Percentiles rank a stretch among this genome's conserved stretches.
These are phyloP conservation scores for Sarcocystis neurona DNA, from an alignment of 169 alveolate genomes.

Conservation along the genomic window DNA sequence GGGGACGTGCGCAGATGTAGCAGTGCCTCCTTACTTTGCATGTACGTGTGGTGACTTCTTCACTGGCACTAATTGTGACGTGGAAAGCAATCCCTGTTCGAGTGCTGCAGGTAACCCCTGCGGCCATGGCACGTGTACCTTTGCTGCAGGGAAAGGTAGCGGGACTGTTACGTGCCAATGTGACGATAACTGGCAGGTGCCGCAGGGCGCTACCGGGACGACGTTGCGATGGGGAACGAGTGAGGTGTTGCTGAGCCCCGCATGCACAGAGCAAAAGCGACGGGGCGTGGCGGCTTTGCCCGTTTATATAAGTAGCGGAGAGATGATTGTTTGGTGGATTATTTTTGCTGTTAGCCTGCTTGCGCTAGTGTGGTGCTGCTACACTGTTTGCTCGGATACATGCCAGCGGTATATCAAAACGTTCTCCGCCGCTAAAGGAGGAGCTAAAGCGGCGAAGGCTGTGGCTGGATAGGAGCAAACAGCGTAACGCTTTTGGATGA, in stretches of 20 bases:
- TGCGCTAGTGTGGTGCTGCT: constrained; percentile 62
- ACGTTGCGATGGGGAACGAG: constrained; percentile 59
- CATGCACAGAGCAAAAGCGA: constrained; percentile 54
- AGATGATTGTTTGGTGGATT: constrained; percentile 62
- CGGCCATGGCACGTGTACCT: constrained; percentile 59
- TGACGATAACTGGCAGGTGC: constrained; percentile 54
- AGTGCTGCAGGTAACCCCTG: constrained; percentile 60
- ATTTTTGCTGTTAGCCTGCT: constrained; percentile 37
- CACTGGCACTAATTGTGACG: constrained; percentile 55
- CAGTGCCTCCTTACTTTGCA: constrained; percentile 46
- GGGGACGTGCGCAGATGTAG: constrained; percentile 57
- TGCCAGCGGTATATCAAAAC: constrained; percentile 17
- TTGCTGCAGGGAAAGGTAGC: constrained; percentile 63
- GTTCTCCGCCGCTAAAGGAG: background rate
- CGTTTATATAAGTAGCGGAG: constrained; percentile 41
- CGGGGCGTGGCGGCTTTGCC: constrained; percentile 59
- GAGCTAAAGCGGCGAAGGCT: background rate
- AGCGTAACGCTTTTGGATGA: no score
- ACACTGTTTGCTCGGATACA: constrained; percentile 51
- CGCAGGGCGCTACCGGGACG: constrained; percentile 52
- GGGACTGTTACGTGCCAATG: constrained; percentile 64
- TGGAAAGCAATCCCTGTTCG: constrained; percentile 64
- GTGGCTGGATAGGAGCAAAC: background rate
- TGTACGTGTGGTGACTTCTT: constrained; percentile 63
- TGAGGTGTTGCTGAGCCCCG: constrained; percentile 57